Base-by-base conservation (phyloP, 441 rosid genomes). In the Hypseocharis bilobata region DNA sequence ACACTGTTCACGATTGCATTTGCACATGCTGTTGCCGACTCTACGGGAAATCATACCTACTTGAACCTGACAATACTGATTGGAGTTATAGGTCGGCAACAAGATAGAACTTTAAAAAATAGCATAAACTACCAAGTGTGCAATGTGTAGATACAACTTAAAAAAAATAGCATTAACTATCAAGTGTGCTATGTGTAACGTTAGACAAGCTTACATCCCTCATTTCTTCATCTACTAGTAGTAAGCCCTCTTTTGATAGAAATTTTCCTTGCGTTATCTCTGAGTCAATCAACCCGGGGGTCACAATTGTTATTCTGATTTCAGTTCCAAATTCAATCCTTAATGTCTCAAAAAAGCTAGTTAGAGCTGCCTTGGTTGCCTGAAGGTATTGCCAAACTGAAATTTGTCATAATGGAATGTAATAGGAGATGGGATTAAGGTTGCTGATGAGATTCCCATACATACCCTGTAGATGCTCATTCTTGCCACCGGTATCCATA, bases 331-430 rank as follows among this genome's bases (percentile, higher is more conserved):
- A 49, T 70, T 91, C 97, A 25, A 81, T 77, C 69, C 93, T 82
- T 71, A 87, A 3, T 17, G 96, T 82, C 72, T 87, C 85, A 22
- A 75, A 87, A 63, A 87, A 84, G 65, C 20, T 72, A 4, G 72
- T 4, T 64, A 83, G 0, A 0, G 92, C 92, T 11, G 89, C 90
- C 75, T 88, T 87, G 77, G 86, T 82, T 62, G 94, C 97, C 96
- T 84, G 76, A 59, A 25, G 17, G 23, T 1, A 16, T 4, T 19
- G 16, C 29, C 8, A 63, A 63, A 22, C 3, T 42, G 29, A 25
- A 44, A n/a, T 40, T 26, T 25, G 34, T 7, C 6, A 29, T 17
- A 13, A 2, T 0, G 0, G 13, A 44, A 0, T 27, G 49, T 1
- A 28, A 6, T 4, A 58, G 11, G 0, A 29, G 40, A 0, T 4